phyloP scores from a whole-genome alignment of 345 rosid genomes.

The Arabidopsis arenosa region DNA sequence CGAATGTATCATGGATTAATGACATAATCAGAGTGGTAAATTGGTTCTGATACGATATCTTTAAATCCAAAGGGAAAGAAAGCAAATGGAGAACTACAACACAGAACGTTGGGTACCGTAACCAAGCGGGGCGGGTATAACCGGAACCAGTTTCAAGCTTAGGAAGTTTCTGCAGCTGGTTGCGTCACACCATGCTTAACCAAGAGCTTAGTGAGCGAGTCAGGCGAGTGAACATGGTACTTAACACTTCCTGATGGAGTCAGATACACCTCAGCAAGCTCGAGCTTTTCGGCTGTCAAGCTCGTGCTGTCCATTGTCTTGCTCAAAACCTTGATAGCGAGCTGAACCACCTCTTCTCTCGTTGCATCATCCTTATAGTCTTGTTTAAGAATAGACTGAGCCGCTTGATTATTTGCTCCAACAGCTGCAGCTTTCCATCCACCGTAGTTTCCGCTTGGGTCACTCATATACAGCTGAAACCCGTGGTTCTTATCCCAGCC shows the following conservation, averaged over 20 bases:
- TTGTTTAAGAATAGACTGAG: constrained; percentile 70
- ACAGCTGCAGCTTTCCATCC: constrained; percentile 95
- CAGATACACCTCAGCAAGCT: constrained; percentile 71
- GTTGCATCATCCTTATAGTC: constrained; percentile 43
- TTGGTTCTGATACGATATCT: neutral
- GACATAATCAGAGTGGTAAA: constrained; percentile 12
- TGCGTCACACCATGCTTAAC: constrained; percentile 71
- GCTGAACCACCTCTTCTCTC: constrained; percentile 78
- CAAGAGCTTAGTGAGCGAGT: constrained; percentile 71
- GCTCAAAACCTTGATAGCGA: constrained; percentile 81
- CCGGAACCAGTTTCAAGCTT: neutral
- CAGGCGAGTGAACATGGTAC: constrained; percentile 80
- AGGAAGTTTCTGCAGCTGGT: constrained; percentile 62
- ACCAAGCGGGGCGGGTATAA: neutral
- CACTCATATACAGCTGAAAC: constrained; percentile 91
- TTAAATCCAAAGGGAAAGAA: constrained; percentile 2
- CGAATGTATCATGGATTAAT: constrained; percentile 1
- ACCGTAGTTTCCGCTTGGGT: constrained; percentile 89
- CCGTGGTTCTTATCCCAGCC: constrained; percentile 91
- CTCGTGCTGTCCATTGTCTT: constrained; percentile 95
- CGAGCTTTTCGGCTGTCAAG: constrained; percentile 84
- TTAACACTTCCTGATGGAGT: constrained; percentile 71
- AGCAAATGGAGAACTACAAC: constrained; percentile 22
- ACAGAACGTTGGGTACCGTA: neutral
- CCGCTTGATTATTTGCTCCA: constrained; percentile 91